These are phyloP conservation scores for Luzula sylvatica DNA, from an alignment of 176 grass and related monocot genomes.

Conservation along the genomic window DNA sequence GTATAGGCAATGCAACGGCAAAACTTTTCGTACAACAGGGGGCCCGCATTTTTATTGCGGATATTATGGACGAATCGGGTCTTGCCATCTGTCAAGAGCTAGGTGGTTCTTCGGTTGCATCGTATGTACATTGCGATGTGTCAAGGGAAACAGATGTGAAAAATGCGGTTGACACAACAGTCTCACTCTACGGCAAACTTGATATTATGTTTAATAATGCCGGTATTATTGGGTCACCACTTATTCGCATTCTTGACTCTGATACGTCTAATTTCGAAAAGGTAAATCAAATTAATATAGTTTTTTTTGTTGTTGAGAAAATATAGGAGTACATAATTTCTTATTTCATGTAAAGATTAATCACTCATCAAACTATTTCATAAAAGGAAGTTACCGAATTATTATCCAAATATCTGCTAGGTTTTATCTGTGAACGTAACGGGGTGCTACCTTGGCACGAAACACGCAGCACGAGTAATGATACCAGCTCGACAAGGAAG, in stretches of 20 bases:
- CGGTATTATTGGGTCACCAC: conserved; percentile 6
- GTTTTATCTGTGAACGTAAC: conserved; percentile 19
- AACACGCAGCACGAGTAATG: conserved; percentile 29
- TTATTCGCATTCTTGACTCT: conserved; percentile 2
- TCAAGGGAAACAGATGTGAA: not conserved
- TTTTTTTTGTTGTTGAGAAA: not conserved
- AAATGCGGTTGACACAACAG: conserved; percentile 10
- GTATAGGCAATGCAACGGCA: conserved; percentile 8
- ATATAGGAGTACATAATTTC: no score
- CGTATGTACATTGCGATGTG: conserved; percentile 7
- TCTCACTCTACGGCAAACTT: conserved; percentile 17
- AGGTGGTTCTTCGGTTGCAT: not conserved
- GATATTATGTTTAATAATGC: conserved; percentile 38
- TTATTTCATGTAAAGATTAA: no score
- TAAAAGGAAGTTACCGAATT: not conserved
- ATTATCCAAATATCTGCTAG: not conserved
- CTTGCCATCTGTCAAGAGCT: conserved; percentile 10
- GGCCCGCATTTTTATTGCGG: conserved; percentile 16
- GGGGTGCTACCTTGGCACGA: conserved; percentile 20
- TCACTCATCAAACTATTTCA: no score
- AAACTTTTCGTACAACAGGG: conserved; percentile 14
- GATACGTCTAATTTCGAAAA: conserved; percentile 25
- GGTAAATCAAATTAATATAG: not conserved
- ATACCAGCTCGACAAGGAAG: conserved; percentile 11
- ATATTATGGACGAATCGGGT: conserved; percentile 20